Conservation (phyloP, 257 asterid genomes). For the Misopates orontium region DNA sequence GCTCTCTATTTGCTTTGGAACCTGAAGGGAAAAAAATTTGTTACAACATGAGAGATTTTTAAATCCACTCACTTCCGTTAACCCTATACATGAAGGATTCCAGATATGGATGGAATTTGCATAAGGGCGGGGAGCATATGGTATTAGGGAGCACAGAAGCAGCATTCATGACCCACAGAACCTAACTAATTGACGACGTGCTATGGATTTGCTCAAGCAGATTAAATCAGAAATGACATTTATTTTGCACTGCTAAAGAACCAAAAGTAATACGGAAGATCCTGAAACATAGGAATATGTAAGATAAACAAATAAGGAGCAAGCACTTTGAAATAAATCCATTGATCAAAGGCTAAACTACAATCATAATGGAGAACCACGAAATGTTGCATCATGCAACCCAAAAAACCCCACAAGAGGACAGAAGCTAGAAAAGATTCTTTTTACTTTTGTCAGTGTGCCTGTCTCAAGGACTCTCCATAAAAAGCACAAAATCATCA, state of each 20-base stretch:
- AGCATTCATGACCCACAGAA: not conserved
- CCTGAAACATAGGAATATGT: not conserved
- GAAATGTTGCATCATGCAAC: constrained; percentile 12
- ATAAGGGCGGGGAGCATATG: not conserved
- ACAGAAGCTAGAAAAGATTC: constrained; percentile 3
- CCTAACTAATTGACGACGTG: not conserved
- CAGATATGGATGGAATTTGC: not conserved
- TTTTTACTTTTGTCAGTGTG: not conserved
- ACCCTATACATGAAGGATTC: not conserved
- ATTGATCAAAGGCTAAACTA: not conserved
- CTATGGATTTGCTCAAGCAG: not conserved
- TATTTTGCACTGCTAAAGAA: not conserved
- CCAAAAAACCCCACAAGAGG: constrained; percentile 14
- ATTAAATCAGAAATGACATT: not conserved
- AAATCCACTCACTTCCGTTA: constrained; percentile 18
- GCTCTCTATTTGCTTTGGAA: constrained; percentile 71
- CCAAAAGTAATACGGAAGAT: not conserved
- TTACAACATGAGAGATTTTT: not conserved
- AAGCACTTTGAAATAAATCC: not conserved
- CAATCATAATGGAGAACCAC: constrained; percentile 2
- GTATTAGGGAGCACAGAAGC: not conserved
- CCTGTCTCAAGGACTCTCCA: constrained; percentile 25
- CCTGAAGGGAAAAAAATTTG: constrained; percentile 40
- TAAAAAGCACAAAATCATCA: constrained; percentile 8
- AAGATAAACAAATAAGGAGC: not conserved